Evolutionary conservation across 768 basidiomycete species (phyloP).

Genomic region (Coprinopsis strossmayeri): DNA sequence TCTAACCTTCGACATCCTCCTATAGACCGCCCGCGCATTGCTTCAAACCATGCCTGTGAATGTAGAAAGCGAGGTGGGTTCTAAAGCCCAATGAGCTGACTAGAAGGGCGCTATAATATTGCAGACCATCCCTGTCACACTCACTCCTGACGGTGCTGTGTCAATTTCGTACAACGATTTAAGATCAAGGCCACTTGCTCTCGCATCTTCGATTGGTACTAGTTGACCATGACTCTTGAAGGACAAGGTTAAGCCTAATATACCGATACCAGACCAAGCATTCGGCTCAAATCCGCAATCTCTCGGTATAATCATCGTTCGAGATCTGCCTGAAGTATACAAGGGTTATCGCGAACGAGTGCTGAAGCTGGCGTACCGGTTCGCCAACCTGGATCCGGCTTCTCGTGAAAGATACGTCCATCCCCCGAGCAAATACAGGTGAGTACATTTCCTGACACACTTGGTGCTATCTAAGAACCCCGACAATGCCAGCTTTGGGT

Average conservation of each 20-base stretch:
- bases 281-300: constrained; percentile 76
- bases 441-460: constrained; percentile 14
- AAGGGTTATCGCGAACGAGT: constrained; percentile 57
- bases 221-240: constrained; percentile 6
- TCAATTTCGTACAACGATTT: constrained; percentile 23
- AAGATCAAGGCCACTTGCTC: constrained; percentile 18
- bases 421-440: constrained; percentile 71
- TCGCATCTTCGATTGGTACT: constrained; percentile 54
- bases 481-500: constrained; percentile 74
- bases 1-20: no score
- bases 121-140: constrained; percentile 4
- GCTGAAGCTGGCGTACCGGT: constrained; percentile 67
- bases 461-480: background rate
- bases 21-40: no score
- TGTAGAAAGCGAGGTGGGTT: no score
- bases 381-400: constrained; percentile 63
- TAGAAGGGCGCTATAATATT: background rate
- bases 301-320: constrained; percentile 76
- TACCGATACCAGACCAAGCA: constrained; percentile 48
- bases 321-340: constrained; percentile 73
- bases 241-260: background rate
- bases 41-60: no score
- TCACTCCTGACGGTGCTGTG: constrained; percentile 23
- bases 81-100: background rate
- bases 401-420: constrained; percentile 72